phyloP scores from a whole-genome alignment of 2,329 filamentous ascomycete genomes.

The Pestalotiopsis sp. region DNA sequence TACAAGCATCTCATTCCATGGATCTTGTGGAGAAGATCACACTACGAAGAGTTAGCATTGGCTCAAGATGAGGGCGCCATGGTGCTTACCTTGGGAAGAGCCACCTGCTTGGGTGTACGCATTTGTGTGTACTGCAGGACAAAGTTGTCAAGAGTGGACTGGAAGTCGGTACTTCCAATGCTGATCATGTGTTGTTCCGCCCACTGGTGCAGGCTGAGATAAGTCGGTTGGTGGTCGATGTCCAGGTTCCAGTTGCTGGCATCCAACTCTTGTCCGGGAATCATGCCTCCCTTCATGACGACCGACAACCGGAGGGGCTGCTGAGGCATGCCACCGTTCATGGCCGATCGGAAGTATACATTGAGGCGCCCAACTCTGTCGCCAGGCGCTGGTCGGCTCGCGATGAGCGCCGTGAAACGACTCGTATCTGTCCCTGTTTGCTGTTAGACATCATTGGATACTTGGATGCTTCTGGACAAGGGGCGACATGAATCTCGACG shows the following conservation, averaged over 20 bases:
- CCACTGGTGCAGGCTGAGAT: constrained; percentile 2
- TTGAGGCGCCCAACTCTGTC: background rate
- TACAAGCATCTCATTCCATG: constrained; percentile 53
- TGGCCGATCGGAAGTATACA: background rate
- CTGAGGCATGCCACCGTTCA: background rate
- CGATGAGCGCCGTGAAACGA: background rate
- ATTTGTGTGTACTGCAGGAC: constrained; percentile 22
- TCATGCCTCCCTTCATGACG: background rate
- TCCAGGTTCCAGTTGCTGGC: constrained; percentile 1
- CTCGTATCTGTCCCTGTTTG: background rate
- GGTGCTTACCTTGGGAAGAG: constrained; percentile 14
- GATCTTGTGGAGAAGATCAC: constrained; percentile 38
- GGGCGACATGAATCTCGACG: constrained; percentile 12
- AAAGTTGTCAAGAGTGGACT: constrained; percentile 29
- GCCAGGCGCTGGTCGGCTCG: background rate
- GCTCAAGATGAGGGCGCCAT: too few relatives aligned
- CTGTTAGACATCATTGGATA: background rate
- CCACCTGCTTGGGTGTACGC: constrained; percentile 11
- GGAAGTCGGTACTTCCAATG: constrained; percentile 18
- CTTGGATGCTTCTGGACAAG: background rate
- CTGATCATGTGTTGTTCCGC: constrained; percentile 15
- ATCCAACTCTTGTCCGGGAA: background rate
- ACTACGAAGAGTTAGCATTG: background rate
- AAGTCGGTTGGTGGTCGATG: background rate
- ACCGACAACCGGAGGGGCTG: background rate